Evolutionary conservation across 805 yeast species (phyloP).

Genomic region (Kazachstania africana): DNA sequence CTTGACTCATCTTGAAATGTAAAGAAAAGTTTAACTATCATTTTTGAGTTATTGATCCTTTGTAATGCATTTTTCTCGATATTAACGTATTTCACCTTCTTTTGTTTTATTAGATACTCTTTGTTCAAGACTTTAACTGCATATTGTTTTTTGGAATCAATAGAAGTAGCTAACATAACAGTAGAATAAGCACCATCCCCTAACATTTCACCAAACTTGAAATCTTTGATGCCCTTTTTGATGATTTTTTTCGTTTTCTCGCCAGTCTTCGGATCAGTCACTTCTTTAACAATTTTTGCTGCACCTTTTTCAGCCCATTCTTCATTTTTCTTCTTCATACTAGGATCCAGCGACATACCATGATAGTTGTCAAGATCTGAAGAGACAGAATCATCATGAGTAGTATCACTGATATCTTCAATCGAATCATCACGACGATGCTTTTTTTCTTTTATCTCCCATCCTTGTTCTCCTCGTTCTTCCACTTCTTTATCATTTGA

Average conservation of each 20-base stretch:
- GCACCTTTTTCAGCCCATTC: conserved; percentile 52
- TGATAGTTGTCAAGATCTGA: conserved; percentile 1
- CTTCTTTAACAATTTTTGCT: conserved; percentile 39
- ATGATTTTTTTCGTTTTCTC: conserved; percentile 39
- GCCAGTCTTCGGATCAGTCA: conserved; percentile 35
- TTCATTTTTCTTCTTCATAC: conserved; percentile 21
- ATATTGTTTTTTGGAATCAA: conserved; percentile 54
- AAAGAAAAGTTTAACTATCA: conserved; percentile 57
- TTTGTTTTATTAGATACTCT: conserved; percentile 67
- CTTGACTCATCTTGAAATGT: conserved; percentile 72
- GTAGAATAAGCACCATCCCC: conserved; percentile 97
- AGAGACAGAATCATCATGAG: background rate
- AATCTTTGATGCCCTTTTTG: conserved; percentile 61
- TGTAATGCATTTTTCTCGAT: conserved; percentile 74
- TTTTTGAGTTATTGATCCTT: conserved; percentile 46
- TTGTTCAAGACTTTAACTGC: conserved; percentile 72
- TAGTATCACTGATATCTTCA: background rate
- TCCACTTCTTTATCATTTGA: conserved; percentile 1
- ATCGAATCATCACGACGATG: conserved; percentile 1
- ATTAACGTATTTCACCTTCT: conserved; percentile 74
- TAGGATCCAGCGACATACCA: conserved; percentile 13
- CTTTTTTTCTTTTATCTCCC: conserved; percentile 1
- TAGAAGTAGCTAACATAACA: conserved; percentile 79
- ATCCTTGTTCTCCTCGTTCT: background rate
- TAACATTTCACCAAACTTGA: conserved; percentile 73